A percentile compares a stretch with the other conserved stretches of the same genome.
These are phyloP conservation scores for Lagerstroemia speciosa DNA, from an alignment of 345 rosid genomes.

Conservation along the genomic window DNA sequence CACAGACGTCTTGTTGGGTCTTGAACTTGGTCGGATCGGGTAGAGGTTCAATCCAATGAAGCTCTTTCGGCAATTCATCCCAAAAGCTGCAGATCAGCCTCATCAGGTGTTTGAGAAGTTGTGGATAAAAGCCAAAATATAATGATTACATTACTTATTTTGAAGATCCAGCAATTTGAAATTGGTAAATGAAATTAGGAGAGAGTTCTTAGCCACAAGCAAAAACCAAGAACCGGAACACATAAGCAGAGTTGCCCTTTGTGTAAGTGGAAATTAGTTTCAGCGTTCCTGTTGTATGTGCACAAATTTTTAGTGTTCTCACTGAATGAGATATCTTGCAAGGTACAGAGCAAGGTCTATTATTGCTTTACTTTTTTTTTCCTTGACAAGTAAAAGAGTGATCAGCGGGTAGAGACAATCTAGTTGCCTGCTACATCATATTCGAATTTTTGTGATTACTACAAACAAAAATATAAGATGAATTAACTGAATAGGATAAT, in stretches of 20 bases:
- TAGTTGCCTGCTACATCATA: too few relatives aligned
- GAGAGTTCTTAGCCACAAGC: not conserved
- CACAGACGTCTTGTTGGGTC: constrained; percentile 59
- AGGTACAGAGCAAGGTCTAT: too few relatives aligned
- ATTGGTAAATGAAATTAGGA: not conserved
- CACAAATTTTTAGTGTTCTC: too few relatives aligned
- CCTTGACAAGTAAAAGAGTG: too few relatives aligned
- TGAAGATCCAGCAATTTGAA: not conserved
- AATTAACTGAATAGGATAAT: too few relatives aligned
- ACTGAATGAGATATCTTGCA: not conserved
- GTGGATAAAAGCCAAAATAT: not conserved
- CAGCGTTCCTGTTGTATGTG: too few relatives aligned
- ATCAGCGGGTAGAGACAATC: too few relatives aligned
- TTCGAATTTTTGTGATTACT: too few relatives aligned
- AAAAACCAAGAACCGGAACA: not conserved
- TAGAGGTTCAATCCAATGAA: not conserved
- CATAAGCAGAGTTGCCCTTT: not conserved
- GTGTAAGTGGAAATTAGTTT: too few relatives aligned
- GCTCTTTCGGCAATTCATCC: not conserved
- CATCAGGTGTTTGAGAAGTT: not conserved
- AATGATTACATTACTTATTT: too few relatives aligned
- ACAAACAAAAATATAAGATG: too few relatives aligned
- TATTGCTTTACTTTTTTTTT: too few relatives aligned
- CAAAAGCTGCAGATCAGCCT: not conserved
- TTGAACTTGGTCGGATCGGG: constrained; percentile 12